Evolutionary conservation across 2,329 filamentous ascomycete species (phyloP), one percentile per base, ranked within the genome.

Genomic region (Fusarium dlaminii): DNA sequence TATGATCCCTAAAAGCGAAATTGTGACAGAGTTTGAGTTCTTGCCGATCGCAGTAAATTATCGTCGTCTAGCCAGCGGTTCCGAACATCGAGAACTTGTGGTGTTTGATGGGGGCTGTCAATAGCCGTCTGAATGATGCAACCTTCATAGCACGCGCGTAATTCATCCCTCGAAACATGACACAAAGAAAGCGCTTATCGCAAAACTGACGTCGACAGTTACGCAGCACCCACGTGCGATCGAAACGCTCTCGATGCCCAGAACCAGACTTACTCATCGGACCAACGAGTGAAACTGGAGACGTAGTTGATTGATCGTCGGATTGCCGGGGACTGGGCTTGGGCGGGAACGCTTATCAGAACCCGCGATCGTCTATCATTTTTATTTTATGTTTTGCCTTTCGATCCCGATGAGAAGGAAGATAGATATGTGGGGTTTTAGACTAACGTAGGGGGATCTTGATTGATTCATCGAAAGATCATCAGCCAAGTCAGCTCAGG

Each of bases 191-290:
- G 48, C 37, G 59, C 39, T 37, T 42, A 52, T 63, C 39, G 22
- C 30, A 29, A 52, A 22, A 42, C 63, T 76, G 76, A 75, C 73
- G 71, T 77, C 74, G 67, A 52, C 55, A 66, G 48, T 63, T 66
- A 73, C 64, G 57, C 51, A 66, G 39, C 24, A 48, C 60, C 59
- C 75, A 74, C 75, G 75, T 75, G 63, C 70, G 52, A 40, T 37
- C 32, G 34, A 54, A 48, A 27, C 27, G 40, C n/a, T 52, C 40
- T 73, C 54, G 59, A 73, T 70, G 45, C 27, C 24, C 48, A 55
- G 56, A 63, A 66, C 40, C 58, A 62, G 45, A 62, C 39, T 71
- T 73, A 32, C 36, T 40, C 20, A 49, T 45, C 27, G 37, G 64
- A 73, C 70, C 70, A 73, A 40, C 70, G 29, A 60, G 42, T 51